Percentiles rank a stretch among this genome's conserved stretches.
Evolutionary conservation across 768 basidiomycete genomes (phyloP).

Genomic region (Mycena amicta): DNA sequence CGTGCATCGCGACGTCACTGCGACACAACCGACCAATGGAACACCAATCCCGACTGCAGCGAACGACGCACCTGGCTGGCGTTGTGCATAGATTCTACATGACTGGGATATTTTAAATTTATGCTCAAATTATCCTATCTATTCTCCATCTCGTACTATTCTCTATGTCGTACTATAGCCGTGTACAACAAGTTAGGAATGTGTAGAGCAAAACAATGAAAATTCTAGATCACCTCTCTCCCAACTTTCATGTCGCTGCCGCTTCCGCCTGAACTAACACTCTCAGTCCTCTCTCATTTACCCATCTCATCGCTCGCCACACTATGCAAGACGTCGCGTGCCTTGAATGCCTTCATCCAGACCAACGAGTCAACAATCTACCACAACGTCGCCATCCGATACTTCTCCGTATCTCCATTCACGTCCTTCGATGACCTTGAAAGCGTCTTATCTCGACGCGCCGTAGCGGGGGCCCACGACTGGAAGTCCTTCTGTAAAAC

Average conservation of each 20-base stretch:
- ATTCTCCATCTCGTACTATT: no score
- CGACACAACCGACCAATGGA: no score
- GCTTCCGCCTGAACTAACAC: conserved; percentile 63
- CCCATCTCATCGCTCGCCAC: conserved; percentile 45
- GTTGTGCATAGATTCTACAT: no score
- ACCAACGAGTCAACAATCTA: conserved; percentile 57
- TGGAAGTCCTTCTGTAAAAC: conserved; percentile 35
- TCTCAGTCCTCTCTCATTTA: conserved; percentile 53
- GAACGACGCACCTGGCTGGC: no score
- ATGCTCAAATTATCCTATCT: no score
- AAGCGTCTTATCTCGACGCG: conserved; percentile 24
- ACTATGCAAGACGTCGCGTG: conserved; percentile 41
- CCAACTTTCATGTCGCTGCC: background rate
- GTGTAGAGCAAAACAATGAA: background rate
- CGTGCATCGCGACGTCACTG: no score
- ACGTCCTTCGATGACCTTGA: background rate
- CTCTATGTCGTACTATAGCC: no score
- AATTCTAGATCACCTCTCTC: background rate
- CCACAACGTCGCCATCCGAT: conserved; percentile 54
- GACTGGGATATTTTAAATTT: no score
- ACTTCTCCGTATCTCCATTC: conserved; percentile 25
- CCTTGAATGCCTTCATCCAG: conserved; percentile 51
- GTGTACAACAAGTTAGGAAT: background rate
- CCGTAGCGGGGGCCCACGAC: background rate
- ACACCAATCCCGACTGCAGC: no score